Evolutionary conservation across 2,329 filamentous ascomycete species (phyloP), one percentile per base, ranked within the genome.

Genomic region (Epichloe baconii): DNA sequence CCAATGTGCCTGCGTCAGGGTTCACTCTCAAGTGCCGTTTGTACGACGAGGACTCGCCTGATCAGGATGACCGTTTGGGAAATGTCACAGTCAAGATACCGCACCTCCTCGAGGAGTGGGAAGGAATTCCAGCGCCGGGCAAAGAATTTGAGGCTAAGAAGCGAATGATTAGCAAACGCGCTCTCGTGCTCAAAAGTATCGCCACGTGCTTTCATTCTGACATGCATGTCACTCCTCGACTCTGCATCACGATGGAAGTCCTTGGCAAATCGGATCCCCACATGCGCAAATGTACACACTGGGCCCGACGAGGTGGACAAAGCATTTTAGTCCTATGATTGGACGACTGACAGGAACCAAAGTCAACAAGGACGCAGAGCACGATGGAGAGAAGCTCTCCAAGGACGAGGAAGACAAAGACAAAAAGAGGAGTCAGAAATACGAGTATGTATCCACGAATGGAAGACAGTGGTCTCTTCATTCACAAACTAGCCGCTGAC

Each of bases 241-340:
- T 96, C 3, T 78, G 78, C 51, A 62, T 96, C 53, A 91, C 86
- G 61, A 80, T 89, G 21, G 77, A 89, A 59, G 76, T 89, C n/a
- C 67, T 96, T 14, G 89, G 88, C 1, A 77, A 76, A 54, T 93
- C 88, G 0, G 77, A 86, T 62, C 81, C 66, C 86, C 70, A 62
- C 81, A 68, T 74, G 87, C 63, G 59, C 85, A 72, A 61, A 76
- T 86, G 64, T 95, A 89, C 66, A 96, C 91, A 0, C 59, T 93
- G 35, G 89, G 86, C 0, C 88, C 88, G 11, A 67, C 82, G 50
- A 74, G 72, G 46, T 95, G 82, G 79, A 83, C 85, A 56, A 86
- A 86, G 59, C 91, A 96, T 65, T 91, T 85, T 62, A 94, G 87
- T 56, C 88, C 90, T 3, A 78, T 96, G 72, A 88, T 96, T 55